These are phyloP conservation scores for Acarospora socialis DNA, from an alignment of 2,329 filamentous ascomycete genomes.

Conservation along the genomic window DNA sequence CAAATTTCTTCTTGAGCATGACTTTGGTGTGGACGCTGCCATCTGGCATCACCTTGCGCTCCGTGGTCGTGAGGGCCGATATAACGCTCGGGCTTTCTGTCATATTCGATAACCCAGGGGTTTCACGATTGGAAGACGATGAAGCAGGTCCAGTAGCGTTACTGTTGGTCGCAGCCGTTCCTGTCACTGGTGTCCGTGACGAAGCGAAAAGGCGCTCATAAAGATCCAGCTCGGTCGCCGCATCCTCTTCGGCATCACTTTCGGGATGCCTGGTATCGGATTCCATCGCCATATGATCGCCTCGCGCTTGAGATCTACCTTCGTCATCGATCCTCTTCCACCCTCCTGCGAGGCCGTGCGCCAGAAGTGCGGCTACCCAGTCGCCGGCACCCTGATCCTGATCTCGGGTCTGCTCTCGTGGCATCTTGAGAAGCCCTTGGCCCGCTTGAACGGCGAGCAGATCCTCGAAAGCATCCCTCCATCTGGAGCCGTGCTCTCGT, in stretches of 20 bases:
- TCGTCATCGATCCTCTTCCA: neutral
- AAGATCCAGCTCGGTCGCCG: slow-evolving; percentile 36
- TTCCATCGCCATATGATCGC: neutral
- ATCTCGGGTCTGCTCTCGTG: neutral
- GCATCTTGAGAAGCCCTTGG: slow-evolving; percentile 23
- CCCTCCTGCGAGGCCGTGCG: slow-evolving; percentile 18
- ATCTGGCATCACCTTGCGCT: slow-evolving; percentile 40
- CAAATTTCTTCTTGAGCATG: slow-evolving; percentile 43
- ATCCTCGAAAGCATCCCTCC: slow-evolving; percentile 47
- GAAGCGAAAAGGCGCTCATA: slow-evolving; percentile 38
- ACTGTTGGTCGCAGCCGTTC: too few relatives aligned
- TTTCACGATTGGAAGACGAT: too few relatives aligned
- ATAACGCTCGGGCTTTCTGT: slow-evolving; percentile 32
- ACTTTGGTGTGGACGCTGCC: slow-evolving; percentile 44
- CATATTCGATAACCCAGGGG: too few relatives aligned
- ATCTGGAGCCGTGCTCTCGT: slow-evolving; percentile 25
- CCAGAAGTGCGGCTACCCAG: slow-evolving; percentile 27
- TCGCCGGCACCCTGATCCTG: slow-evolving; percentile 15
- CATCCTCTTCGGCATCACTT: slow-evolving; percentile 10
- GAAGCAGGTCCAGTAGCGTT: too few relatives aligned
- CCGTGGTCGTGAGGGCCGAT: slow-evolving; percentile 43
- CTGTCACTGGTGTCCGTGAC: too few relatives aligned
- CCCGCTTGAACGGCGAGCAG: slow-evolving; percentile 36
- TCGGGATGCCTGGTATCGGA: neutral
- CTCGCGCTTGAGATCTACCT: neutral